phyloP scores from a whole-genome alignment of 352 stramenopile species.

The Poterioochromonas sp. region DNA sequence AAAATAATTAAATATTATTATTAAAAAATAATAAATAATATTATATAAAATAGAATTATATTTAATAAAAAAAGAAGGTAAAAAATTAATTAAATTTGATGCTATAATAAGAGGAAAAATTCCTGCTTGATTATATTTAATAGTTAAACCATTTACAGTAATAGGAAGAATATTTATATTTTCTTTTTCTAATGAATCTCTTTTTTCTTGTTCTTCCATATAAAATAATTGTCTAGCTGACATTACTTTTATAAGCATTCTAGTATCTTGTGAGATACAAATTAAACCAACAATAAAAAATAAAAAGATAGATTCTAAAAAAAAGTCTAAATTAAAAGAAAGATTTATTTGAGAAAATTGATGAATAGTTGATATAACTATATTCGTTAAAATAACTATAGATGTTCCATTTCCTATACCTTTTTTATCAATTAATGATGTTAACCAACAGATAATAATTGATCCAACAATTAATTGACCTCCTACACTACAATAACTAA shows the following conservation, averaged over 20 bases:
- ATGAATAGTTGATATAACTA: neutral
- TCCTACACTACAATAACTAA: neutral
- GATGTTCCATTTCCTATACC: conserved; percentile 32
- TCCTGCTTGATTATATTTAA: conserved; percentile 28
- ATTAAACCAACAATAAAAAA: neutral
- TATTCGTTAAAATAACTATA: conserved; percentile 33
- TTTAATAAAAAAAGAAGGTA: conserved; percentile 21
- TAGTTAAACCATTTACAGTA: conserved; percentile 9
- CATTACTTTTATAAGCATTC: conserved; percentile 7
- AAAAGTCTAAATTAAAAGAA: neutral
- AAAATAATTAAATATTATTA: too few relatives aligned
- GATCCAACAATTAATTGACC: conserved; percentile 17
- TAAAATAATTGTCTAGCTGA: conserved; percentile 21
- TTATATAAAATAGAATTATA: too few relatives aligned
- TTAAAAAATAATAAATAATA: too few relatives aligned
- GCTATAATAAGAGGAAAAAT: conserved; percentile 33
- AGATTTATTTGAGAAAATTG: neutral
- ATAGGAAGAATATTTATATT: neutral
- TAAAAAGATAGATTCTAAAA: neutral
- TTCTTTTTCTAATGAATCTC: neutral
- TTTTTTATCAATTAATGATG: conserved; percentile 27
- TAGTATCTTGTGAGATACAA: neutral
- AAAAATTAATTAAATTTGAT: conserved; percentile 30
- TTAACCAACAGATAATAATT: conserved; percentile 17
- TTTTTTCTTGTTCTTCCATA: conserved; percentile 27